phyloP scores from a whole-genome alignment of 306 rosid genomes.

The Rosa persica region DNA sequence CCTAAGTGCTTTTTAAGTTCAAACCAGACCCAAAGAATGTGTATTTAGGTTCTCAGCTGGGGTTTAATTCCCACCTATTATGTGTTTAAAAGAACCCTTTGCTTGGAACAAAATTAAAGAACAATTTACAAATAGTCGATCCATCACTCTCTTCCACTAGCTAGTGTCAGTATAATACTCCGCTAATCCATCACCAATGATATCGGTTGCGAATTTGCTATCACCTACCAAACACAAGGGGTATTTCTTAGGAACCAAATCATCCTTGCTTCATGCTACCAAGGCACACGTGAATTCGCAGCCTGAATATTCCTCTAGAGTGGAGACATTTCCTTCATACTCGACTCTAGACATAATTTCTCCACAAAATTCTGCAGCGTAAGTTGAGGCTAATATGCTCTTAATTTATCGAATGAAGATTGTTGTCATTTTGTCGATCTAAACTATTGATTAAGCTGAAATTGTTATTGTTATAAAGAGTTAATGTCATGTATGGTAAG shows the following conservation, averaged over 20 bases:
- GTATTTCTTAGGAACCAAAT: slow-evolving; percentile 46
- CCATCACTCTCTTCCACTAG: background rate
- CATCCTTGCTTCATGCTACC: slow-evolving; percentile 26
- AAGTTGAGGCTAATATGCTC: background rate
- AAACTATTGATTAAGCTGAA: background rate
- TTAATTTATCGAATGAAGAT: background rate
- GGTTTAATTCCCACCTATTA: background rate
- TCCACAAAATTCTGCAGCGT: background rate
- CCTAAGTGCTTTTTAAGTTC: background rate
- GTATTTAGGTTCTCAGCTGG: background rate
- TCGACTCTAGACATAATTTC: background rate
- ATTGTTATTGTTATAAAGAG: no score
- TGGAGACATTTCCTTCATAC: background rate
- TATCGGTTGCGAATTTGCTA: slow-evolving; percentile 18
- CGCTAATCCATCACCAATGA: slow-evolving; percentile 1
- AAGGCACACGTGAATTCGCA: slow-evolving; percentile 19
- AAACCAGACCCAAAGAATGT: background rate
- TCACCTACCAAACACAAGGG: slow-evolving; percentile 53
- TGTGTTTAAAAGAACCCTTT: background rate
- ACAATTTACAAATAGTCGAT: background rate
- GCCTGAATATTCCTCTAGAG: background rate
- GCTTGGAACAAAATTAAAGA: slow-evolving; percentile 8
- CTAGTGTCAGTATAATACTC: background rate
- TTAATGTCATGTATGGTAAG: background rate
- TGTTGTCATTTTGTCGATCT: background rate